Evolutionary conservation across 2,329 filamentous ascomycete species (phyloP), one percentile per base, ranked within the genome.

Genomic region (Colletotrichum chrysophilum): DNA sequence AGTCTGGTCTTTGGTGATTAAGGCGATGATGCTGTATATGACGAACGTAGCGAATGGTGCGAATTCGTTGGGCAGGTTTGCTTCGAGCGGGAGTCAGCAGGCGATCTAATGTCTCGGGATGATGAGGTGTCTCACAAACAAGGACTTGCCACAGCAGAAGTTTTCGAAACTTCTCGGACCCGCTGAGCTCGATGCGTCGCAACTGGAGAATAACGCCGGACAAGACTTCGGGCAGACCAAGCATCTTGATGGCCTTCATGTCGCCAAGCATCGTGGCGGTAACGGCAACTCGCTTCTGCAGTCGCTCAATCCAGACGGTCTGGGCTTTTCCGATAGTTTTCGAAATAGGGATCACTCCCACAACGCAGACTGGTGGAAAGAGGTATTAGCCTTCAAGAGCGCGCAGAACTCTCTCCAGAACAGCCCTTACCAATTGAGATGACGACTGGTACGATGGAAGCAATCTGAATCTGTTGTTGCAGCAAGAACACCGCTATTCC

Each of bases 181-280:
- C 71, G 75, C 65, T 68, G 4, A 81, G 55, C 24, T 81, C 80
- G 14, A 34, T 16, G 7, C 64, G 74, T n/a, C 80, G 76, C 18
- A 80, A 16, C 8, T 73, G 68, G 18, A 76, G 61, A 12, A 81
- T 76, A 16, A 76, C 68, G 1, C 38, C 24, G 36, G 78, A 80
- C 82, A 78, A 86, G 5, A 84, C 83, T 16, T 85, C 80, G 48
- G 84, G 86, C 5, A 90, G 78, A 0, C 88, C 89, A 2, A 86
- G 82, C 76, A 90, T 86, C 78, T 89, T 90, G 71, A 90, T 83
- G 9, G 85, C 85, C 77, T 89, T 90, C 82, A 91, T 89, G 12
- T 85, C 86, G 8, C 84, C 84, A 0, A 90, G 81, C 79, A 88
- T 86, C 3, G 84, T 83, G 4, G 86, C 82, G 0, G 88, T 90